These are phyloP conservation scores for Anaeromyces robustus DNA, from an alignment of 192 early-diverging fungal genomes.

Conservation along the genomic window DNA sequence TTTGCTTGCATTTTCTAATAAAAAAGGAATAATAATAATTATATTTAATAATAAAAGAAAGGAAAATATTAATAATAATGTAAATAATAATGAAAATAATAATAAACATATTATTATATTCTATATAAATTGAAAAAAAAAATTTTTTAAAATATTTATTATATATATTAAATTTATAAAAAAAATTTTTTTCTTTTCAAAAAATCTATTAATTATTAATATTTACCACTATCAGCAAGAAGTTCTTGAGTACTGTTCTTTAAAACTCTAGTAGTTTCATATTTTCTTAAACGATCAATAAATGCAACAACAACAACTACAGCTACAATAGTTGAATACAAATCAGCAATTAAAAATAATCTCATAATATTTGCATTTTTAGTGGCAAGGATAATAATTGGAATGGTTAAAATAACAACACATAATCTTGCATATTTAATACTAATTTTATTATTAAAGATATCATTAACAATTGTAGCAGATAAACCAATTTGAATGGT, in stretches of 20 bases:
- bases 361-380: not conserved
- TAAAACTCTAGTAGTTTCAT: not conserved
- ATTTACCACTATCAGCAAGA: not conserved
- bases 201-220: not conserved
- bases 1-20: not conserved
- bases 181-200: no score
- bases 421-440: conserved; percentile 22
- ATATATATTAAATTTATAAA: no score
- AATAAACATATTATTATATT: no score
- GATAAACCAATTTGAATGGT: conserved; percentile 50
- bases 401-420: conserved; percentile 26
- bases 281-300: not conserved
- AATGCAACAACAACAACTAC: not conserved
- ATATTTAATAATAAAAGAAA: no score
- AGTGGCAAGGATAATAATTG: not conserved
- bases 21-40: no score
- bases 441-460: conserved; percentile 21
- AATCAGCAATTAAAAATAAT: not conserved
- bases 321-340: not conserved
- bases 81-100: no score
- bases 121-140: no score
- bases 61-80: no score
- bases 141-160: no score
- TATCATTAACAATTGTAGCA: conserved; percentile 41
- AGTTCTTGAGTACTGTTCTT: not conserved